Base-by-base conservation (phyloP, 2,329 filamentous ascomycete species). In the Amphichorda felina region DNA sequence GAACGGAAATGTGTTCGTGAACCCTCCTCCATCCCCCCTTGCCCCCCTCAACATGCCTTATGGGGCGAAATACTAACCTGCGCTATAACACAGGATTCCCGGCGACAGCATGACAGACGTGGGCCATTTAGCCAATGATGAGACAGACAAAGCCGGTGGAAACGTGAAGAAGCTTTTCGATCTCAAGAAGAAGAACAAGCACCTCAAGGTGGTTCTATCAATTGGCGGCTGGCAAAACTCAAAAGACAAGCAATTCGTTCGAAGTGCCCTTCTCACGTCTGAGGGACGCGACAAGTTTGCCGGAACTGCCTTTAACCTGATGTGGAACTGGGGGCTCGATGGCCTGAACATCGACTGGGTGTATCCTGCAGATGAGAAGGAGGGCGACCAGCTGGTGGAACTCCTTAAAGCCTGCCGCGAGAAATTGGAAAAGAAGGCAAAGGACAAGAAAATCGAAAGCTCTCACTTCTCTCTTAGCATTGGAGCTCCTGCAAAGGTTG, bases 161-260 rank as follows among this genome's bases (percentile, higher is more conserved):
- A n/a, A 83, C 53, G 56, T 91, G 42, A 94, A 94, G 63, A 86
- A 94, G 60, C 72, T 94, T 26, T 85, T 83, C 54, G 65, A 94
- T 1, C 71, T 88, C 33, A 95, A 95, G 64, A 74, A 75, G 43
- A 66, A 70, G 41, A 82, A 94, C 56, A 79, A 86, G 32, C 79
- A 87, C 45, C 66, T 95, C 41, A 94, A 94, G 56, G 66, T 91
- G 3, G 68, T 95, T 9, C 71, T 95, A 4, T 87, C 81, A 36
- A 84, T 95, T 41, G 88, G 88, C 41, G 88, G 88, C 35, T 95
- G 86, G 86, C 93, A 86, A 0, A 94, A 93, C 56, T 84, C 79
- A 41, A 64, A 72, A 54, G 30, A 50, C 26, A 46, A 69, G 35
- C 91, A 94, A 60, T 93, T 95, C 57, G 70, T 73, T n/a, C 61